Evolutionary conservation across 352 stramenopile species (phyloP).

Genomic region (Phytophthora nicotianae): DNA sequence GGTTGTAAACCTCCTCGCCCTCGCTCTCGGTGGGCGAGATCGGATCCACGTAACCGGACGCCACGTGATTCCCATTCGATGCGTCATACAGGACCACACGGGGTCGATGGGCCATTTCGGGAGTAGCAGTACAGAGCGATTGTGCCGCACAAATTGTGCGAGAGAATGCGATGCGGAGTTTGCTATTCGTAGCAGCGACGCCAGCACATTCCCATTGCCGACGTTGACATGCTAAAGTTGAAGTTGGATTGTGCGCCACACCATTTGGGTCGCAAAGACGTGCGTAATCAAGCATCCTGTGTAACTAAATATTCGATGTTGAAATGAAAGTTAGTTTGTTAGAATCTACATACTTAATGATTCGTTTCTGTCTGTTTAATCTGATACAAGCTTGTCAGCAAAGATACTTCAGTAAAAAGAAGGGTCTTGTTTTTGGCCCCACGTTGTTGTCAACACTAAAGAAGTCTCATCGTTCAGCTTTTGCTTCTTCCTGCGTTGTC

Average conservation of each 20-base stretch:
- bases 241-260: conserved; percentile 28
- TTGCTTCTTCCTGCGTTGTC: background rate
- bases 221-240: conserved; percentile 27
- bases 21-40: conserved; percentile 34
- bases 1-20: conserved; percentile 31
- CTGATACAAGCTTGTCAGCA: background rate
- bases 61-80: conserved; percentile 9
- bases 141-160: conserved; percentile 7
- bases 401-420: background rate
- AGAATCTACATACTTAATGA: no score
- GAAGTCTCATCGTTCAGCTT: conserved; percentile 3
- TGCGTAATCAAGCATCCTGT: background rate
- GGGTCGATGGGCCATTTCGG: conserved; percentile 15
- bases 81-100: conserved; percentile 31
- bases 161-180: background rate
- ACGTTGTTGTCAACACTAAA: conserved; percentile 11
- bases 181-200: conserved; percentile 18
- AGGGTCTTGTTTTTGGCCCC: background rate
- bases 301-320: background rate
- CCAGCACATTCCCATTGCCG: background rate
- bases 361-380: conserved; percentile 1
- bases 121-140: background rate
- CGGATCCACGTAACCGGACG: conserved; percentile 26
- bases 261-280: conserved; percentile 7
- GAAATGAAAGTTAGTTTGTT: no score